A percentile compares a stretch with the other conserved stretches of the same genome.
phyloP scores from a whole-genome alignment of 192 early-diverging fungal species.

The Kickxella alabastrina region DNA sequence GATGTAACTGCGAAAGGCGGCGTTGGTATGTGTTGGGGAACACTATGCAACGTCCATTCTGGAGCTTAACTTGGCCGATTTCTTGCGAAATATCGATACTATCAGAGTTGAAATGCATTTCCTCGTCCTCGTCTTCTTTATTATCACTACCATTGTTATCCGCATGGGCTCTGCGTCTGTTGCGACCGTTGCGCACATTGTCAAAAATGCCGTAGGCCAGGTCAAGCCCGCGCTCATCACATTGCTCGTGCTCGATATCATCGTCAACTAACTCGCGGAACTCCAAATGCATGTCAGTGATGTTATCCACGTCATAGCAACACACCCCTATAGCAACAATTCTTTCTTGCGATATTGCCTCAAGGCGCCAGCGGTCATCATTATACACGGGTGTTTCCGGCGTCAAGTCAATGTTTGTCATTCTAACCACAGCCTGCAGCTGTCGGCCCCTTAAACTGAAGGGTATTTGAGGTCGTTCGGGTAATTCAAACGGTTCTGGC shows the following conservation, averaged over 20 bases:
- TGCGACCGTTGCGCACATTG: no score
- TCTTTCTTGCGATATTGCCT: background rate
- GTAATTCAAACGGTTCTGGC: background rate
- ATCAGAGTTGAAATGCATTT: no score
- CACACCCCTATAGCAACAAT: slow-evolving; percentile 13
- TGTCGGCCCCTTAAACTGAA: slow-evolving; percentile 1
- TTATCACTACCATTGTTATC: no score
- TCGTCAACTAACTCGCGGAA: slow-evolving; percentile 6
- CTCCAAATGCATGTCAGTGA: background rate
- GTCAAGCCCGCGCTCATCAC: no score
- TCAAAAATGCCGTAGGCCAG: no score
- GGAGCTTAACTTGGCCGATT: slow-evolving; percentile 16
- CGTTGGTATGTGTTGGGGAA: slow-evolving; percentile 23
- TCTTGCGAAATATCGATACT: background rate
- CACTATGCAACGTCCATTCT: slow-evolving; percentile 26
- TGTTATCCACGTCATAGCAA: slow-evolving; percentile 16
- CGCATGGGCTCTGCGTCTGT: no score
- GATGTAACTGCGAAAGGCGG: background rate
- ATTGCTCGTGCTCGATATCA: no score
- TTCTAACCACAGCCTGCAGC: slow-evolving; percentile 12
- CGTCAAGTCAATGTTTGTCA: slow-evolving; percentile 13
- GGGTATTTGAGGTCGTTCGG: background rate
- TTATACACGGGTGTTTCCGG: slow-evolving; percentile 1
- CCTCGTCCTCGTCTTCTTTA: no score
- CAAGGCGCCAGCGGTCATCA: slow-evolving; percentile 2